Base-by-base conservation (phyloP, 768 basidiomycete species). In the Kwoniella sp. region DNA sequence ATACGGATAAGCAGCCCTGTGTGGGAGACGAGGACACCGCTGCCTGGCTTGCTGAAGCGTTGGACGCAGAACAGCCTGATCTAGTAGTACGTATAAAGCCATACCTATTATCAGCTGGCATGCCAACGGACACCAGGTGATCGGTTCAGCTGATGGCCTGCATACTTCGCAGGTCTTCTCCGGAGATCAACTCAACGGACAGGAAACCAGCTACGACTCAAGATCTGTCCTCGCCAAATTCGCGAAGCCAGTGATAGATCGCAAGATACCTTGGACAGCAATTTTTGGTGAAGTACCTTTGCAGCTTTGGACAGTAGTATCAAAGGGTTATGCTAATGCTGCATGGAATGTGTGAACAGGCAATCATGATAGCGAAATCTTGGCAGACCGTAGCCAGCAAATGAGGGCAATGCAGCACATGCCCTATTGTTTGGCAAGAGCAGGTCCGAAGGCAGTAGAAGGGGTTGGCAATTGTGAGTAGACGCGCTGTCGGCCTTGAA, bases 161-260 rank as follows among this genome's bases (percentile, higher is more conserved):
- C 48, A 22, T 17, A 2, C 12, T n/a, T 29, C 15, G 1, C 50
- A 77, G 76, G 75, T 99, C 8, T 93, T 98, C 73, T 88, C 86
- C 0, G 95, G 95, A 0, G 95, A 98, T 80, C 82, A 81, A 63
- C 85, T 96, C 26, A 96, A 95, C 70, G 94, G 93, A 0, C 93
- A 97, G 79, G 86, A 86, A 13, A 90, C 91, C 0, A 87, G 89
- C 0, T 98, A 93, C 90, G 93, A 96, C 67, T 84, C 91, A 0
- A 87, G 88, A 73, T 90, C 89, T 2, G 89, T 95, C 2, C 82
- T 97, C 7, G 89, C 93, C 15, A 97, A 97, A 81, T 94, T 94
- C 73, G 87, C 92, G 0, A 84, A 83, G 30, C 86, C 87, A 0
- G 91, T 90, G 4, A 89, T 89, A 15, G 86, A 88, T 13, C 85